Evolutionary conservation across 805 yeast genomes (phyloP), one percentile per base, ranked within the genome.

Genomic region (Candida germanica): DNA sequence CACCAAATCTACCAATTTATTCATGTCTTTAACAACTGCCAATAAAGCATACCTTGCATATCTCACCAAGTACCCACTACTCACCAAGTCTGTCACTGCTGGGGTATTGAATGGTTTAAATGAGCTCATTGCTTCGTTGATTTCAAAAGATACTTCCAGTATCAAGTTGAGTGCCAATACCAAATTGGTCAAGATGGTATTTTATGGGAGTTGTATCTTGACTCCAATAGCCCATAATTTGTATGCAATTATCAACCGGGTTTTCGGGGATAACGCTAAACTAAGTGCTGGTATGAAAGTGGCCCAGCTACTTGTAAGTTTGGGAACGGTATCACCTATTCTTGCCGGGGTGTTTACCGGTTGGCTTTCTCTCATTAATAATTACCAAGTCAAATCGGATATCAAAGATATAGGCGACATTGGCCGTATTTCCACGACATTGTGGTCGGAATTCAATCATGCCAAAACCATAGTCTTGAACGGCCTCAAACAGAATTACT

Each of bases 151-250:
- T 35, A 56, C 59, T 42, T 51, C 59, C 16, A 16, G 33, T 16
- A 28, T 39, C 6, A 19, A 34, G 28, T 30, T 40, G 42, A 52
- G 8, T 18, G 51, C 5, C 13, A 69, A 70, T 25, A 49, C 56
- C 20, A 77, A 71, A 51, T 64, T 79, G 26, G 62, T 74, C 7
- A 58, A 73, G 32, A 72, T 80, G 75, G 71, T 78, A 6, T 34
- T 79, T 2, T 80, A 74, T 49, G 83, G 85, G 0, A 60, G 71
- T 19, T 42, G 63, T 1, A 59, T 80, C 11, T 69, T 71, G 17
- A 74, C 85, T 0, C 87, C 87, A 6, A 56, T 78, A 25, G 60
- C 77, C 3, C 86, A 80, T 49, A 69, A 64, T 43, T 65, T 75
- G 25, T 77, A 78, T 43, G 64, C 60, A 3, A 39, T 68, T 11